Conservation (phyloP, 2,329 filamentous ascomycete genomes). For the Microcera coccophila region DNA sequence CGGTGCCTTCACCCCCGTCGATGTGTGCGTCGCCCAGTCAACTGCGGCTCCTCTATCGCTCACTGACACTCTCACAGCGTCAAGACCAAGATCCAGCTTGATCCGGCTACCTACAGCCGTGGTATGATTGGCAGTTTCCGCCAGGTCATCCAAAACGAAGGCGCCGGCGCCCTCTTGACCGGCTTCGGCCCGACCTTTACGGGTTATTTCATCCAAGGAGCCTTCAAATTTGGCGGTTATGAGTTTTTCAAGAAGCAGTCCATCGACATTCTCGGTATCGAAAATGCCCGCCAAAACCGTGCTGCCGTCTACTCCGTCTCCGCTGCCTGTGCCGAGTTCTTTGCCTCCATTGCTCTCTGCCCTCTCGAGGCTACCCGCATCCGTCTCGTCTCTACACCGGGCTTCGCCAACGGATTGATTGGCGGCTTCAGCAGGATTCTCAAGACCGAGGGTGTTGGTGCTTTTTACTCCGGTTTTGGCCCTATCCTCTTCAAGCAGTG, state of each 20-base stretch:
- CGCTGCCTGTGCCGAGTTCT: constrained; percentile 62
- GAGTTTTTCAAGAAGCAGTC: constrained; percentile 94
- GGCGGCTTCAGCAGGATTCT: constrained; percentile 79
- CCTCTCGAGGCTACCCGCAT: constrained; percentile 91
- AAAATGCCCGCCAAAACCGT: constrained; percentile 73
- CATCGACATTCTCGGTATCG: constrained; percentile 75
- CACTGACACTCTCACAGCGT: constrained; percentile 55
- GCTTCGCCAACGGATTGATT: constrained; percentile 75
- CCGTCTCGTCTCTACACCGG: constrained; percentile 84
- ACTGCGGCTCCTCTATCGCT: constrained; percentile 3
- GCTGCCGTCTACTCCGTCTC: constrained; percentile 77
- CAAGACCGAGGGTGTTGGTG: constrained; percentile 75
- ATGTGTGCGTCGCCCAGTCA: constrained; percentile 74
- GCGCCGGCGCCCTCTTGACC: constrained; percentile 80
- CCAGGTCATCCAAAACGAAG: constrained; percentile 79
- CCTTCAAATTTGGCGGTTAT: constrained; percentile 92
- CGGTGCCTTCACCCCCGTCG: constrained; percentile 92
- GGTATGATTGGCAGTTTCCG: constrained; percentile 83
- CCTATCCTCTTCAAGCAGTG: constrained; percentile 66
- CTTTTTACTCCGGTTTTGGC: constrained; percentile 89
- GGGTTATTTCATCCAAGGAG: constrained; percentile 91
- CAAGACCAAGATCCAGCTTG: constrained; percentile 94
- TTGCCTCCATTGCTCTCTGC: constrained; percentile 79
- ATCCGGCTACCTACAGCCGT: constrained; percentile 82
- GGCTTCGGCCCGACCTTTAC: constrained; percentile 81